Base-by-base conservation (phyloP, 176 grass and related monocot genomes). In the Aegilops tauschii region DNA sequence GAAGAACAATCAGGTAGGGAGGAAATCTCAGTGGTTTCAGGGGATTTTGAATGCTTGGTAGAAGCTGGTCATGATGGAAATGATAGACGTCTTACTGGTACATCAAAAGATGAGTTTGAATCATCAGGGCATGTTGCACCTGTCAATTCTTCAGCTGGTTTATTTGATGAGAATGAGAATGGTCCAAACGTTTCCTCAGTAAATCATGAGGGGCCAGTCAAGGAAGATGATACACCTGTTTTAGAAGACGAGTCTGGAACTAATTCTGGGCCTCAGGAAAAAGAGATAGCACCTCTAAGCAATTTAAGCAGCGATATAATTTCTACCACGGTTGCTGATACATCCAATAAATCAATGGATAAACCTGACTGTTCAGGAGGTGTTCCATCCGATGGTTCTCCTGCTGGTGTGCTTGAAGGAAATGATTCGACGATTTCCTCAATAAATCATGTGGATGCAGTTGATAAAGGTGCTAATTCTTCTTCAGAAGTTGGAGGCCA, bases 241-340 rank as follows among this genome's bases (percentile, higher is more conserved):
- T 82, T 83, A 80, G 68, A 87, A 85, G 54, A 90, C 52, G 63
- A 91, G n/a, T 16, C 80, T 52, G 83, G 44, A 81, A 80, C 73
- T 54, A 69, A 39, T 80, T 65, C 80, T 72, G 65, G 52, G 14
- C 27, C 34, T 77, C 76, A 61, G 61, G 91, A 89, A 61, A 79
- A 87, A 78, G 69, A 65, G 8, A 25, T 86, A 76, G 73, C 65
- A 37, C 20, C 65, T 21, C 45, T 3, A 3, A 69, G 71, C 65
- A 77, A 17, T 93, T 93, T 62, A 89, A 62, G 76, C 58, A 73
- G 74, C 20, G n/a, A 12, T 12, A 34, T 66, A 0, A 36, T 18
- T 44, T 83, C 84, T 52, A 34, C 80, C 13, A 72, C 27, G 13
- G 89, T 79, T 83, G 49, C 52, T 71, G 56, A 66, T n/a, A 65